These are phyloP conservation scores for Stachybotrys elegans DNA, from an alignment of 2,329 filamentous ascomycete genomes.

Conservation along the genomic window DNA sequence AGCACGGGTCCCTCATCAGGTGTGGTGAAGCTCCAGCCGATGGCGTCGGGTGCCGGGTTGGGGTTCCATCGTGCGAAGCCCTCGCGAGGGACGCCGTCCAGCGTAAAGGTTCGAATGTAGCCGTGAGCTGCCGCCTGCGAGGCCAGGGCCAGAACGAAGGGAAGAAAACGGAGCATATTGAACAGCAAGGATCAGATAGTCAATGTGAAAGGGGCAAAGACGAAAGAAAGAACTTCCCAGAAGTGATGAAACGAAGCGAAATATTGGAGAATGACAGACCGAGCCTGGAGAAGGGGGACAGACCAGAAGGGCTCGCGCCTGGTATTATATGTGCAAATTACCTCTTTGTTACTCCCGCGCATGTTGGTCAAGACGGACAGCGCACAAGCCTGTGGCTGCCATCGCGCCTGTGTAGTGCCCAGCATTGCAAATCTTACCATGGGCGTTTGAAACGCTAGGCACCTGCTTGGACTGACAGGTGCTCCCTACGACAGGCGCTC, in stretches of 20 bases:
- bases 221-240: neutral
- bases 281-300: too few species aligned
- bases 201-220: neutral
- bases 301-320: too few species aligned
- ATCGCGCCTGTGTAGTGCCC: too few species aligned
- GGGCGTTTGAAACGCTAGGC: too few species aligned
- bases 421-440: too few species aligned
- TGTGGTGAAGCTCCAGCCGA: constrained; percentile 36
- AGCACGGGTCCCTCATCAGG: constrained; percentile 45
- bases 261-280: neutral
- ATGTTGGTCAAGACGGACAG: too few species aligned
- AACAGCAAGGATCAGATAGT: too few species aligned
- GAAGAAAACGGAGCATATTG: constrained; percentile 11
- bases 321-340: too few species aligned
- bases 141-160: constrained; percentile 11
- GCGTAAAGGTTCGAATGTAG: constrained; percentile 16
- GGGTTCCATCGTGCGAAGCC: constrained; percentile 24
- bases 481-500: too few species aligned
- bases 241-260: neutral
- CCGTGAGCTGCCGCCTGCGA: constrained; percentile 17
- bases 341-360: too few species aligned
- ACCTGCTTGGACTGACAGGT: too few species aligned
- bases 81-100: constrained; percentile 27
- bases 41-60: constrained; percentile 22
- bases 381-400: too few species aligned